A percentile compares a stretch with the other conserved stretches of the same genome.
These are phyloP conservation scores for Drosera spatulata DNA, from an alignment of 179 eudicot species.

Conservation along the genomic window DNA sequence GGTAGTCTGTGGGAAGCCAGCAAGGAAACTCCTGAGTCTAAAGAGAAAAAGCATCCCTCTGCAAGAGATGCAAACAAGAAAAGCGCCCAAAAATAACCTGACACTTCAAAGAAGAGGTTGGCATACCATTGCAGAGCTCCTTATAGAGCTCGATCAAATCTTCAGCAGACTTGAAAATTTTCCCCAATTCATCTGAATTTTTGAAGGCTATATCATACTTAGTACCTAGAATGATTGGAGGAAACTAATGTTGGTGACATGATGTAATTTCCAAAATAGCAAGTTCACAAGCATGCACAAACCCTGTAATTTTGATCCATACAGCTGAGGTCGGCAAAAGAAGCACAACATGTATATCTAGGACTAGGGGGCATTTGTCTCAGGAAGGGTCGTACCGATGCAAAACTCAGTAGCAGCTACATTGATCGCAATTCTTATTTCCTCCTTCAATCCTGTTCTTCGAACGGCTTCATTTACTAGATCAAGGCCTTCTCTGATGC, in stretches of 20 bases:
- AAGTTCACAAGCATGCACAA: no score
- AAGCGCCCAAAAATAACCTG: not conserved
- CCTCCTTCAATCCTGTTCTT: slow-evolving; percentile 72
- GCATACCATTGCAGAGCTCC: slow-evolving; percentile 69
- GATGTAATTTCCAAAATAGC: no score
- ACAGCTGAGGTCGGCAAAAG: no score
- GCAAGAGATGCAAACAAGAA: slow-evolving; percentile 5
- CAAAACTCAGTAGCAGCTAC: slow-evolving; percentile 95
- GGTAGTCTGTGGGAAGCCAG: slow-evolving; percentile 45
- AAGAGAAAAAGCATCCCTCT: not conserved
- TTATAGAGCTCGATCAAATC: slow-evolving; percentile 88
- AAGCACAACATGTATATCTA: no score
- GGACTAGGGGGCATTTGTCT: no score
- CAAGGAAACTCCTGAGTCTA: slow-evolving; percentile 2
- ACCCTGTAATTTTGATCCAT: no score
- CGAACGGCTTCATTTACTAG: slow-evolving; percentile 82
- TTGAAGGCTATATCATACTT: slow-evolving; percentile 86
- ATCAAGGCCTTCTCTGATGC: slow-evolving; percentile 80
- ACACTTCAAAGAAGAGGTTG: slow-evolving; percentile 5
- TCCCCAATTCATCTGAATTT: slow-evolving; percentile 66
- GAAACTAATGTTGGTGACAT: no score
- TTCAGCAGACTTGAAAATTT: slow-evolving; percentile 86
- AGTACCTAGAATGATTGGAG: slow-evolving; percentile 43
- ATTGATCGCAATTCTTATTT: slow-evolving; percentile 75
- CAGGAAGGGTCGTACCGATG: slow-evolving; percentile 43